Base-by-base conservation (phyloP, 1,284 basidiomycete genomes). In the Retiboletus fuscus region DNA sequence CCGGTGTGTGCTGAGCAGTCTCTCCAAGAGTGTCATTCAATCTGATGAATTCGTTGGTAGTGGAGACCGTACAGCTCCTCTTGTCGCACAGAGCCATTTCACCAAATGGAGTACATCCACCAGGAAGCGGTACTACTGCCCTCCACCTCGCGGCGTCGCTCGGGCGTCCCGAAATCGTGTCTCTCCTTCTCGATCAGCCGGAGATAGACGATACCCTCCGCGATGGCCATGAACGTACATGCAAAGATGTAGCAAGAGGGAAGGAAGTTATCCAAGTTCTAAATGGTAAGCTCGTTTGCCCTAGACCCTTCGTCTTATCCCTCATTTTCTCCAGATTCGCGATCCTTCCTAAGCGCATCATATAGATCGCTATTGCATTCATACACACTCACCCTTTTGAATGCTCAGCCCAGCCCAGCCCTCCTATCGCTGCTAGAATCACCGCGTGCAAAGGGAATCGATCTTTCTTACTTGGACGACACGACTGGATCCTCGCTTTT, bases 131-230 rank as follows among this genome's bases (percentile, higher is more conserved):
- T 4, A 94, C 92, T 11, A 96, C 96, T 0, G 88, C 96, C 0
- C 87, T 98, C 0, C 97, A 99, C 81, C 88, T 98, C 15, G 96
- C 96, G 0, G 91, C 94, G 0, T 91, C 92, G 1, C 87, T 96
- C 3, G 94, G 94, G 7, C 87, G 97, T 49, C 83, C 88, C 5
- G 97, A 98, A 71, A 89, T 95, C 15, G 92, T 96, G 24, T 87
- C 86, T 69, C 79, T 95, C 12, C 84, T 96, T 3, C 85, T 97
- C 6, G 92, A 93, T 67, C 93, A 96, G 77, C 91, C 93, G 0
- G 87, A 84, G 7, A 92, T 96, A 65, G 91, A 99, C 79, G 97
- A 98, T 77, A 93, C 92, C 1, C 81, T 93, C 24, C 84, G 89
- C 22, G 95, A 99, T 79, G 81, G 81, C 8, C 86, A 93, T 28